Base-by-base conservation (phyloP, 371 early-diverging fungal species). In the Mucor velutinosus region DNA sequence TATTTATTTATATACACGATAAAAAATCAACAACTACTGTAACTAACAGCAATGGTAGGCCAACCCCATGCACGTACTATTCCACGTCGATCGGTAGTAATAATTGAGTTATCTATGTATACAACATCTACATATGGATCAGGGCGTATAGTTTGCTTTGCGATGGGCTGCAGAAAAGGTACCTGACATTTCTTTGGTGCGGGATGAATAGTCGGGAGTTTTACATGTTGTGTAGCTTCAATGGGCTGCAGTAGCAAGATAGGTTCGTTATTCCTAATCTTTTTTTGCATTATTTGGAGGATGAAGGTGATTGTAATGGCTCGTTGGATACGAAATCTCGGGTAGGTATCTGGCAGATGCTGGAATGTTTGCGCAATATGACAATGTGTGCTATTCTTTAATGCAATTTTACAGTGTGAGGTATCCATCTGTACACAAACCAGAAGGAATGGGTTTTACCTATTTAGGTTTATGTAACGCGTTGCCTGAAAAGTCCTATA, bases 401-500 rank as follows among this genome's bases (percentile, higher is more conserved):
- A n/a, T 45, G n/a, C 8, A 51, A 23, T 23, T 23, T 23, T 8
- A 51, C 1, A 25, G 21, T 25, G 12, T 51, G 7, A 51, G 11
- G 4, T 23, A 11, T 23, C 21, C 23, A 21, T 51, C 47, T 47
- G 47, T 51, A 25, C 51, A 51, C 51, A 51, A 51, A 51, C 37
- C 0, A 51, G 23, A 49, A 51, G 12, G 23, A 51, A 23, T 23
- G 51, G 25, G 25, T 21, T 83, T 63, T 86, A 85, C 88, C 35
- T 78, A 78, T 68, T 87, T 86, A 14, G 90, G 91, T 51, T 83
- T 80, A 71, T 91, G 91, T 33, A 96, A 72, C 5, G 91, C 89
- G n/a, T 84, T 77, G 19, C 91, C 82, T 39, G 93, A 37, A 37
- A 97, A 95, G 75, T 97, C 96, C 96, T 96, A 96, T 27, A 96